Base-by-base conservation (phyloP, 1,139 yeast genomes). In the Yamadazyma taylorii region DNA sequence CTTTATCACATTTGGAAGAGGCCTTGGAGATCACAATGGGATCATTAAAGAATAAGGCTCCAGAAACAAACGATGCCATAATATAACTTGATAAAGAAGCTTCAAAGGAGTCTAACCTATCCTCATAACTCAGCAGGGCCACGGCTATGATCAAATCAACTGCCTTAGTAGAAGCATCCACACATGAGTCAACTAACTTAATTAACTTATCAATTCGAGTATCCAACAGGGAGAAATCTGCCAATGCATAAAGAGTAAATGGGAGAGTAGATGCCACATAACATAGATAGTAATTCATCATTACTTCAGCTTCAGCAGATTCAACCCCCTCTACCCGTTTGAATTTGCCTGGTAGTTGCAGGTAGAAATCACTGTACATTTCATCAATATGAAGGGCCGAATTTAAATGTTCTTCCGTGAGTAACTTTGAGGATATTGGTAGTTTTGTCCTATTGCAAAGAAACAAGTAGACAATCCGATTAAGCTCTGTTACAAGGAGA, bases 401-500 rank as follows among this genome's bases (percentile, higher is more conserved):
- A 11, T 30, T 27, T 10, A 39, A 21, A n/a, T 41, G 37, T 2
- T 26, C 40, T 4, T 30, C 32, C 8, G 39, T 36, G 9, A 41
- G 12, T 8, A 32, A 19, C 6, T 30, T 35, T 4, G 32, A 32
- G 3, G 36, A 19, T 2, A 33, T 27, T 6, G 46, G 45, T 4
- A 40, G 32, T 10, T 35, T 32, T 3, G 25, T 33, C 23, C 36
- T 34, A 25, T 35, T 32, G 6, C 23, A 17, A 10, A 45, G 33
- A 14, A 29, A 32, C 11, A 26, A 6, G 25, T 45, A 36, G 7
- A 37, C 34, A n/a, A 45, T 14, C 24, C 37, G 37, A 24, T 41
- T 37, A 11, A 45, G 17, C 14, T 41, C 37, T 3, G 45, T 45
- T 32, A 37, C 4, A 6, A 35, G 13, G 12, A 35, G 31, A 17